Percentiles rank a stretch among this genome's conserved stretches.
These are phyloP conservation scores for Mycena galericulata DNA, from an alignment of 768 basidiomycete species.

Conservation along the genomic window DNA sequence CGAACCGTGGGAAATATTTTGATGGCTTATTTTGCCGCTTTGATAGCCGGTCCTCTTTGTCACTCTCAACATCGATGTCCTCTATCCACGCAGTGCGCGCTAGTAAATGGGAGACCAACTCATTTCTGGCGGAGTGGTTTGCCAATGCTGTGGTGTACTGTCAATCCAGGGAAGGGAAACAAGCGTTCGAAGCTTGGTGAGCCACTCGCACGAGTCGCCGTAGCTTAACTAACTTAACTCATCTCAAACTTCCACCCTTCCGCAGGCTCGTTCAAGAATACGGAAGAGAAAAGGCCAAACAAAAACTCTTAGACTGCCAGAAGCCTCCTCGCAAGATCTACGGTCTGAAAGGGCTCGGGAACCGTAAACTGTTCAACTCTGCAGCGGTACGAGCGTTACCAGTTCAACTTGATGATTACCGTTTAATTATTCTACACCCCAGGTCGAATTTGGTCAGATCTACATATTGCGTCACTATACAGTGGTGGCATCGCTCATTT, in stretches of 20 bases:
- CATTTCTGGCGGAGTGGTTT: conserved; percentile 30
- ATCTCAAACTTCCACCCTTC: neutral
- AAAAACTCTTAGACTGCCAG: conserved; percentile 23
- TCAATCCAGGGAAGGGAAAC: conserved; percentile 20
- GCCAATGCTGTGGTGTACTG: conserved; percentile 17
- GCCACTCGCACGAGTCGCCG: neutral
- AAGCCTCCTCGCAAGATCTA: conserved; percentile 9
- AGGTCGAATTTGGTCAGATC: conserved; percentile 11
- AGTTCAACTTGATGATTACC: neutral
- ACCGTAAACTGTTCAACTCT: conserved; percentile 7
- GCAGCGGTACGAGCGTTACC: conserved; percentile 3
- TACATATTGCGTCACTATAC: too few species aligned
- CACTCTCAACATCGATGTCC: conserved; percentile 7
- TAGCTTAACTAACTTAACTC: too few species aligned
- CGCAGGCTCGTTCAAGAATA: conserved; percentile 18
- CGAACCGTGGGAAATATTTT: too few species aligned
- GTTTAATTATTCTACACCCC: neutral
- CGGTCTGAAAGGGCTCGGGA: conserved; percentile 5
- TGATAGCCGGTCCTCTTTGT: neutral
- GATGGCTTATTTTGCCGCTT: neutral
- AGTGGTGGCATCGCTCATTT: neutral
- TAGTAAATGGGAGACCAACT: conserved; percentile 18
- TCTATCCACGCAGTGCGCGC: conserved; percentile 12
- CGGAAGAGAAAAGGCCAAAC: conserved; percentile 13
- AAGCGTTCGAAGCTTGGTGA: conserved; percentile 25